phyloP scores from a whole-genome alignment of 1,284 basidiomycete genomes.

The Mycena sp. region DNA sequence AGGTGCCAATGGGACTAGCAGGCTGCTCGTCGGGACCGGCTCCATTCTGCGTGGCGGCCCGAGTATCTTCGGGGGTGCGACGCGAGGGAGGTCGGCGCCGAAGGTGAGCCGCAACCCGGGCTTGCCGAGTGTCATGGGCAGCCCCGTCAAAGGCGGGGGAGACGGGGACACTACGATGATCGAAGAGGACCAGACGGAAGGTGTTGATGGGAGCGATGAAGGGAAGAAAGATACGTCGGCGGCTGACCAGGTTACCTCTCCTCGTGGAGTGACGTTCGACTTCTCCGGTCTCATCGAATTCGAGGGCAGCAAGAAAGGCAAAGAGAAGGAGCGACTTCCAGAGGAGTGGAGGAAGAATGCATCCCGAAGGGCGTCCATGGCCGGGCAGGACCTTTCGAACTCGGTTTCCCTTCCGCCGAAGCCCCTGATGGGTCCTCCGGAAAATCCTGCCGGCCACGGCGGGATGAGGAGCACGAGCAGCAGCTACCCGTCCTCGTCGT shows the following conservation, averaged over 20 bases:
- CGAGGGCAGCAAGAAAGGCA: slow-evolving; percentile 40
- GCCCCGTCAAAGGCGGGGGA: slow-evolving; percentile 63
- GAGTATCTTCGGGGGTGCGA: slow-evolving; percentile 63
- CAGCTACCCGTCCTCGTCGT: slow-evolving; percentile 42
- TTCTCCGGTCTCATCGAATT: slow-evolving; percentile 10
- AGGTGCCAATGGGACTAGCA: neutral
- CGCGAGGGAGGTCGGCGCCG: slow-evolving; percentile 55
- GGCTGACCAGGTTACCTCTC: slow-evolving; percentile 26
- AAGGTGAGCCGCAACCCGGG: slow-evolving; percentile 73
- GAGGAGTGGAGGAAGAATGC: slow-evolving; percentile 47
- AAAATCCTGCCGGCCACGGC: slow-evolving; percentile 49
- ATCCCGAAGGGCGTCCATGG: slow-evolving; percentile 66
- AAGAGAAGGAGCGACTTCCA: slow-evolving; percentile 45
- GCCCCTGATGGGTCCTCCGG: slow-evolving; percentile 52
- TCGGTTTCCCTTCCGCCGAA: slow-evolving; percentile 52
- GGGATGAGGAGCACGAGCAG: slow-evolving; percentile 54
- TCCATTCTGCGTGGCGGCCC: slow-evolving; percentile 21
- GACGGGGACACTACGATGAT: slow-evolving; percentile 27
- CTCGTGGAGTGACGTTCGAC: slow-evolving; percentile 25
- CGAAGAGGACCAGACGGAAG: slow-evolving; percentile 19
- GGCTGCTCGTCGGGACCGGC: slow-evolving; percentile 26
- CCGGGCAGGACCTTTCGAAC: slow-evolving; percentile 64
- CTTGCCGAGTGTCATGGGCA: slow-evolving; percentile 65
- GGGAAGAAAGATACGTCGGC: slow-evolving; percentile 3
- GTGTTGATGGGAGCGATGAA: neutral